Evolutionary conservation across 305 asterid species (phyloP).

Genomic region (Solanum chacoense): DNA sequence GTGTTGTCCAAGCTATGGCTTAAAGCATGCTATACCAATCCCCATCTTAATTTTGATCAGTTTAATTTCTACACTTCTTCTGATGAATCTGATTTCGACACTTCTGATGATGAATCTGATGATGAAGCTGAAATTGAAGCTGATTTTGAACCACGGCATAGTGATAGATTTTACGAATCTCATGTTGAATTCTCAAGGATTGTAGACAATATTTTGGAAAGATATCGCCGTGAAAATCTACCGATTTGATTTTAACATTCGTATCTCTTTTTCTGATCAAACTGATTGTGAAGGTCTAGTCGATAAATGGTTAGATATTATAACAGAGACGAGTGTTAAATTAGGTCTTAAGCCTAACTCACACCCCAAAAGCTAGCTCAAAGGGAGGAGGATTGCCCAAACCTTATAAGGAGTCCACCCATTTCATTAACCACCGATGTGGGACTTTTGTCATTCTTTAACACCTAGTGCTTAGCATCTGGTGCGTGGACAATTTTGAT

Average conservation of each 20-base stretch:
- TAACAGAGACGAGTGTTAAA: neutral
- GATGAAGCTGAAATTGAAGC: neutral
- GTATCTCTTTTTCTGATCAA: neutral
- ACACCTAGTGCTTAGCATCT: no score
- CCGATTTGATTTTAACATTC: neutral
- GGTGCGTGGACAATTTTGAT: no score
- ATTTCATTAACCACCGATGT: no score
- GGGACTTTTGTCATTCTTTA: no score
- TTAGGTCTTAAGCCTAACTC: no score
- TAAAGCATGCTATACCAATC: neutral
- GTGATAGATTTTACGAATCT: neutral
- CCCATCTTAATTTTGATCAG: neutral
- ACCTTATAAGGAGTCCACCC: no score
- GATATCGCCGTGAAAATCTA: neutral
- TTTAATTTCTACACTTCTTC: neutral
- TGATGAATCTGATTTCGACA: neutral
- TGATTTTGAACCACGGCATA: neutral
- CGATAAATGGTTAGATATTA: neutral
- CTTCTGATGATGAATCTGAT: neutral
- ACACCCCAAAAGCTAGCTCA: no score
- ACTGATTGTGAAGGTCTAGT: neutral
- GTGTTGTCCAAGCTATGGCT: neutral
- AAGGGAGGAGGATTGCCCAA: no score
- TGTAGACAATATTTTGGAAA: neutral
- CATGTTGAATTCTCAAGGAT: neutral